Evolutionary conservation across 2,329 filamentous ascomycete genomes (phyloP), one percentile per base, ranked within the genome.

Genomic region (Claviceps lovelessii): DNA sequence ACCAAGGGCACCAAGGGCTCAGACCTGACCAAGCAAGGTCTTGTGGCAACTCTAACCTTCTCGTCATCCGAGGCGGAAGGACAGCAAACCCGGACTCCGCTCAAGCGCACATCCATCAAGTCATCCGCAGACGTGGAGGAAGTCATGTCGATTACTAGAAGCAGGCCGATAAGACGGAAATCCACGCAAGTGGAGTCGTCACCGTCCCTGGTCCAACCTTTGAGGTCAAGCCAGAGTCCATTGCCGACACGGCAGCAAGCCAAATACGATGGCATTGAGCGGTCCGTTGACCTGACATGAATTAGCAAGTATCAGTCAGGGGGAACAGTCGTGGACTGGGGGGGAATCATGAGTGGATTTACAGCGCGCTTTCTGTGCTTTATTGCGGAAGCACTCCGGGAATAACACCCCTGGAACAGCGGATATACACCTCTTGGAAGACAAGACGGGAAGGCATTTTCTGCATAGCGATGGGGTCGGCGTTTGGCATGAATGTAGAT

Each of bases 251-350:
- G 35, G n/a, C 13, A 19, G 31, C 29, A 23, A 42, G 53, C 57
- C 11, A 17, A 47, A 42, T 69, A 69, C 55, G 64, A 66, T 50
- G 67, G 67, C n/a, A 61, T 69, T 45, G 67, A 68, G 28, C 59
- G 61, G n/a, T 52, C 58, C 10, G 37, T 58, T 13, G 60, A 61
- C 44, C 37, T 58, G 39, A 61, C 55, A 17, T 57, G 44, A 57
- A 48, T 31, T n/a, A 33, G 23, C 23, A 23, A 23, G 23, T n/a
- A 37, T 37, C 35, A 37, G 10, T 37, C 13, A 37, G 35, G 13
- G 35, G 35, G 11, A 37, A 37, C 6, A 10, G 35, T 10, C 10
- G 35, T 10, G 10, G 8, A 35, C n/a, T 15, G 29, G n/a, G 7
- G 48, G 11, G 13, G 42, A 17, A 9, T 28, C 11, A 48, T n/a